Percentiles rank a stretch among this genome's conserved stretches.
phyloP scores from a whole-genome alignment of 495 filamentous ascomycete genomes.

The Halenospora varia region DNA sequence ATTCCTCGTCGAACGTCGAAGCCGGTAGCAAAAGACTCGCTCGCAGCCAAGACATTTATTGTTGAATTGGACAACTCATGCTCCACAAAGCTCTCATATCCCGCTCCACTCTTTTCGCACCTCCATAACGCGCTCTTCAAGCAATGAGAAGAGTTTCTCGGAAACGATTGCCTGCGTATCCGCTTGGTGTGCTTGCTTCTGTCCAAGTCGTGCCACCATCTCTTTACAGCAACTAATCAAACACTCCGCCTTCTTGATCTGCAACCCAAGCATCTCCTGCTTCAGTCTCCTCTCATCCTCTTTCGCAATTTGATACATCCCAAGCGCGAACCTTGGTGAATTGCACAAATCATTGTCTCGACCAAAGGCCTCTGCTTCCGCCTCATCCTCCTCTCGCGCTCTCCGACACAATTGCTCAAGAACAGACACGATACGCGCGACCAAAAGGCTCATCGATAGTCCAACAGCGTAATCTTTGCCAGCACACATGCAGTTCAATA shows the following conservation, averaged over 20 bases:
- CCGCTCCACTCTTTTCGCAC: neutral
- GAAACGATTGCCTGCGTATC: neutral
- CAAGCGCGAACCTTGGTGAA: neutral
- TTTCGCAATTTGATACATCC: slow-evolving; percentile 3
- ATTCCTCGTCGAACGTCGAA: no score
- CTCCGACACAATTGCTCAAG: neutral
- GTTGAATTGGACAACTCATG: no score
- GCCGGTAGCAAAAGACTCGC: no score
- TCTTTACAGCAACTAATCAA: neutral
- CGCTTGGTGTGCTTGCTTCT: neutral
- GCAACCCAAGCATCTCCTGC: slow-evolving; percentile 1
- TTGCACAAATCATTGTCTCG: neutral
- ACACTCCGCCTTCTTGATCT: neutral
- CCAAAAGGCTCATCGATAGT: neutral
- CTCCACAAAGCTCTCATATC: neutral
- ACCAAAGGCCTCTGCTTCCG: neutral
- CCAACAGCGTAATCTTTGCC: neutral
- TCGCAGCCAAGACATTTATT: no score
- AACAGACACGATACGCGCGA: neutral
- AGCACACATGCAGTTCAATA: neutral
- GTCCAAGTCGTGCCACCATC: neutral
- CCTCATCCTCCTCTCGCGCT: neutral
- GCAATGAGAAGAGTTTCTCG: neutral
- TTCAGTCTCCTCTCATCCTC: slow-evolving; percentile 2
- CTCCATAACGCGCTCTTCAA: neutral